phyloP scores from a whole-genome alignment of 768 basidiomycete species.

The Termitomyces sp. region DNA sequence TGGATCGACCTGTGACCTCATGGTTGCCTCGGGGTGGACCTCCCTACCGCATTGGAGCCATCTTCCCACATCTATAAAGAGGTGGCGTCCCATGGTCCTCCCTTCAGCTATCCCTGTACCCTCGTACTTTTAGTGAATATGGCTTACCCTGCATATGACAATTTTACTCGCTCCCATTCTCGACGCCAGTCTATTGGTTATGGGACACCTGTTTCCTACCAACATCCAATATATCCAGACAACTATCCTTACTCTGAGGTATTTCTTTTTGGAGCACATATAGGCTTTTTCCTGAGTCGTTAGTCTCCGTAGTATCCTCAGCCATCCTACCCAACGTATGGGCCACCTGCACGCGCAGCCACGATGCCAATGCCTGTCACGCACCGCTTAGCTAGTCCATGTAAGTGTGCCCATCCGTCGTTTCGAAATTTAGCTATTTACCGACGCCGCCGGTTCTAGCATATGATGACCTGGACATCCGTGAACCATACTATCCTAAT shows the following conservation, averaged over 20 bases:
- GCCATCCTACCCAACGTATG: constrained; percentile 45
- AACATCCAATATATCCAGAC: constrained; percentile 38
- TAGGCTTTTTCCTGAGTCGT: neutral
- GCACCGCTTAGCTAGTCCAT: constrained; percentile 36
- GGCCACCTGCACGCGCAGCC: constrained; percentile 24
- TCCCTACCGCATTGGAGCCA: constrained; percentile 14
- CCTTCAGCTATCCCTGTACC: constrained; percentile 1
- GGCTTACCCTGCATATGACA: constrained; percentile 24
- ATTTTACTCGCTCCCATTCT: constrained; percentile 26
- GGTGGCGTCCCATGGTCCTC: neutral
- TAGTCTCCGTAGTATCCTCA: constrained; percentile 34
- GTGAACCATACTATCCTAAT: constrained; percentile 50
- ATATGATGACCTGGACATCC: constrained; percentile 50
- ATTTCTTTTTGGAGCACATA: neutral
- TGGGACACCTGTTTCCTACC: constrained; percentile 25
- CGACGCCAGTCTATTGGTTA: constrained; percentile 39
- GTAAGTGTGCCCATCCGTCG: constrained; percentile 22
- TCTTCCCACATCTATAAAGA: constrained; percentile 15
- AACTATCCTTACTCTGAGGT: constrained; percentile 31
- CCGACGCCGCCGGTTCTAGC: constrained; percentile 23
- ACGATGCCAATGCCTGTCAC: constrained; percentile 28
- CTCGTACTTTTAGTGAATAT: constrained; percentile 6
- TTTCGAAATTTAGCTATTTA: constrained; percentile 1
- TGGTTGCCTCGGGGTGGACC: constrained; percentile 11
- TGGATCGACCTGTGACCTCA: constrained; percentile 11